These are phyloP conservation scores for Lactarius tabidus DNA, from an alignment of 768 basidiomycete genomes.

Conservation along the genomic window DNA sequence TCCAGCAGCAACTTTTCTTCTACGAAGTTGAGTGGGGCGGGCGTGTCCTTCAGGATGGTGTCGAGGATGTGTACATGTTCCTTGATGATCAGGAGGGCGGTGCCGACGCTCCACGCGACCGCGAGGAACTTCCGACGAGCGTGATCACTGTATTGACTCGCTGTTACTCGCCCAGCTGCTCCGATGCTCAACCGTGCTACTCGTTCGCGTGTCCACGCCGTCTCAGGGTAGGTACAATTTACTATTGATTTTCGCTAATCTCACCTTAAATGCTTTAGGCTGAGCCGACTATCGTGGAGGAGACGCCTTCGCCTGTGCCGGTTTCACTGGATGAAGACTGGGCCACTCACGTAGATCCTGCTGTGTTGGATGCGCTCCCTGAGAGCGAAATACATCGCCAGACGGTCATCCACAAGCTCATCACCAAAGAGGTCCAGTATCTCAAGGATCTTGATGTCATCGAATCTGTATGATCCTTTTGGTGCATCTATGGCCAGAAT, in stretches of 20 bases:
- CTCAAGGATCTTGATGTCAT: constrained; percentile 81
- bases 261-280: not conserved
- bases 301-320: constrained; percentile 1
- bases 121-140: constrained; percentile 78
- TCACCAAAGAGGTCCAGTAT: constrained; percentile 86
- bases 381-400: constrained; percentile 80
- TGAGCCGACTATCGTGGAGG: constrained; percentile 13
- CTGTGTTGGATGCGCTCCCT: constrained; percentile 54
- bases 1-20: constrained; percentile 92
- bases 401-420: constrained; percentile 83
- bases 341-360: constrained; percentile 47
- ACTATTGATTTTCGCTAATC: constrained; percentile 1
- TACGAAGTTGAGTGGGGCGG: constrained; percentile 96
- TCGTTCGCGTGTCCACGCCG: constrained; percentile 70
- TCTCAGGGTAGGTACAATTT: constrained; percentile 41
- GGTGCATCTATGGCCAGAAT: constrained; percentile 34
- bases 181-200: constrained; percentile 77
- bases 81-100: constrained; percentile 72
- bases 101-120: constrained; percentile 56
- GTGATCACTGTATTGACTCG: constrained; percentile 86
- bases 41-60: constrained; percentile 74
- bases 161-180: constrained; percentile 87
- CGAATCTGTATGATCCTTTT: constrained; percentile 52
- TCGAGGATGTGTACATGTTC: constrained; percentile 94
- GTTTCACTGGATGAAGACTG: constrained; percentile 40